These are phyloP conservation scores for Hypoxylon lienhwacheense DNA, from an alignment of 495 filamentous ascomycete species.

Conservation along the genomic window DNA sequence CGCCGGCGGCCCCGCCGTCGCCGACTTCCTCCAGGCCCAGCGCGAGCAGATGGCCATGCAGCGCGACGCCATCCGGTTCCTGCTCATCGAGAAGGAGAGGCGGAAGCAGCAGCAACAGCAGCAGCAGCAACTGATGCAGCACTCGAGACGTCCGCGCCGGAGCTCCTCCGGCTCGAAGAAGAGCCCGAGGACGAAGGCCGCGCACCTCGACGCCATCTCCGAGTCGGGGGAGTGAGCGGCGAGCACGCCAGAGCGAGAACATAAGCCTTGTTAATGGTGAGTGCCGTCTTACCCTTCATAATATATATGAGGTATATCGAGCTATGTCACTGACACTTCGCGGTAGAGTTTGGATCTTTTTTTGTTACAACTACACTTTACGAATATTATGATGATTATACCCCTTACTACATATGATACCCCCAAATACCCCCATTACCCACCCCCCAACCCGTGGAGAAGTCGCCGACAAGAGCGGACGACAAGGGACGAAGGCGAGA, in stretches of 20 bases:
- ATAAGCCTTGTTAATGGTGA: constrained; percentile 34
- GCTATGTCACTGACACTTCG: not conserved
- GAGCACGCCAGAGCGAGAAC: constrained; percentile 6
- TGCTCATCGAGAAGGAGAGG: constrained; percentile 53
- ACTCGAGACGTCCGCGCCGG: constrained; percentile 37
- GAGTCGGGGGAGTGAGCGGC: constrained; percentile 43
- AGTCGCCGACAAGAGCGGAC: not conserved
- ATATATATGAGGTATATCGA: too few species aligned
- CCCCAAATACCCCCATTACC: constrained; percentile 11
- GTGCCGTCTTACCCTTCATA: not conserved
- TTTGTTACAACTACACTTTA: constrained; percentile 13
- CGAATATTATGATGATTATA: constrained; percentile 25
- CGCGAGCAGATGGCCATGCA: constrained; percentile 50
- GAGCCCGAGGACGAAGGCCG: constrained; percentile 49
- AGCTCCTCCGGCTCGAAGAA: constrained; percentile 45
- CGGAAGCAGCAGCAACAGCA: constrained; percentile 35
- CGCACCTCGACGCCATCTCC: constrained; percentile 53
- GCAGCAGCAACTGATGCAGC: constrained; percentile 28
- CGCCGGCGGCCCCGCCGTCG: constrained; percentile 40
- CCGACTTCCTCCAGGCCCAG: constrained; percentile 48
- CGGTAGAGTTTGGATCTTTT: constrained; percentile 13
- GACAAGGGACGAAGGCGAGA: too few species aligned
- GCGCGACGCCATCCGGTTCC: constrained; percentile 48
- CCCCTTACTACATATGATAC: constrained; percentile 23
- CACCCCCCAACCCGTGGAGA: too few species aligned